Evolutionary conservation across 768 basidiomycete species (phyloP), one percentile per base, ranked within the genome.

Genomic region (Trametes cinnabarina): DNA sequence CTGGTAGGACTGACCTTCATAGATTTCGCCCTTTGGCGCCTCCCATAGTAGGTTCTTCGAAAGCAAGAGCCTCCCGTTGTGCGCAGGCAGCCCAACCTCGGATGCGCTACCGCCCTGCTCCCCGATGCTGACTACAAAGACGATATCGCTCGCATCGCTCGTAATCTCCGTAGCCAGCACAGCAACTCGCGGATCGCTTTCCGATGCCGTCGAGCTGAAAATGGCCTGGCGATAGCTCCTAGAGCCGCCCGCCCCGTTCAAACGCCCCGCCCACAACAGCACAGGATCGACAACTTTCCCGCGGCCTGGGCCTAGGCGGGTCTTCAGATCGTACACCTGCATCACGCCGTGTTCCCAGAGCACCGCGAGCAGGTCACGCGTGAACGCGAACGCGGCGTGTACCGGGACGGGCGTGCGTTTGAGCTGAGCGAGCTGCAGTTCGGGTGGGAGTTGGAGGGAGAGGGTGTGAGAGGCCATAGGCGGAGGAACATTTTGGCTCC

Each of bases 401-500:
- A 86, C 69, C 0, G 94, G 92, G 0, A 81, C 71, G 63, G 71
- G 32, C 12, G 68, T 89, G 81, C 19, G 85, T 71, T 1, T 90
- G 86, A 0, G 77, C 72, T n/a, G 64, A 71, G 49, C 39, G 12
- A 50, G 26, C 23, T 43, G 54, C 19, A 49, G 58, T 17, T 55
- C 54, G 11, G 25, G 8, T 4, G 63, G 44, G 10, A 59, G 40
- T 12, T 68, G 47, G 51, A 72, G 19, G 68, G 73, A 44, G 49
- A 84, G 73, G 39, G 72, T 72, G 63, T 80, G 77, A 1, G 92
- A 87, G 1, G 87, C 90, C 93, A 97, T 95, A 0, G 97, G 97
- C n/a, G 97, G 97, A n/a, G 96, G 97, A 4, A 96, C 82, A 68
- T 97, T 98, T 73, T 96, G 92, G 0, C 84, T 82, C 39, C 94